phyloP scores from a whole-genome alignment of 257 asterid genomes.

The Gentiana straminea region DNA sequence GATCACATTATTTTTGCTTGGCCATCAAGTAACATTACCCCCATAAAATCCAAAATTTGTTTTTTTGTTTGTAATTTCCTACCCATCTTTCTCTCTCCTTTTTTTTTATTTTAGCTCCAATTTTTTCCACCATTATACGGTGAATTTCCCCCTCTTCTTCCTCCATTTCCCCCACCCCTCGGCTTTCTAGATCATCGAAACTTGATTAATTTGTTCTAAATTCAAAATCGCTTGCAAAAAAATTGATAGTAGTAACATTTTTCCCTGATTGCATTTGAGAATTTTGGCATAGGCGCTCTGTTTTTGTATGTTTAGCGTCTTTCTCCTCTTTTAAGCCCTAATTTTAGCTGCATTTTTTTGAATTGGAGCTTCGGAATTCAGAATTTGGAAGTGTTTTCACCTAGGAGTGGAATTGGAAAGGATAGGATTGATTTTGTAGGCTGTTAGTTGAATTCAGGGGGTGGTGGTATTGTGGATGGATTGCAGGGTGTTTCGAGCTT shows the following conservation, averaged over 20 bases:
- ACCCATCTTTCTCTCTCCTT: not conserved
- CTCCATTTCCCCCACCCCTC: constrained; percentile 3
- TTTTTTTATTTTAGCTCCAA: constrained; percentile 2
- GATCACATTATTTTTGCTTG: constrained; percentile 19
- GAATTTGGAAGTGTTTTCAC: not conserved
- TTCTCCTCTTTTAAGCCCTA: too few relatives aligned
- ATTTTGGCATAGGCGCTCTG: not conserved
- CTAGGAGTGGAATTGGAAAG: not conserved
- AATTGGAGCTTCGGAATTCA: not conserved
- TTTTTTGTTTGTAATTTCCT: constrained; percentile 40
- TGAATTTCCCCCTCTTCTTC: not conserved
- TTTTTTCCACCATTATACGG: constrained; percentile 6
- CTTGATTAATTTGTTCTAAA: not conserved
- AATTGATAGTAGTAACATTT: too few relatives aligned
- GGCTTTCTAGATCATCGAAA: constrained; percentile 9
- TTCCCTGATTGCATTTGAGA: too few relatives aligned
- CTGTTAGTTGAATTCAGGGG: not conserved
- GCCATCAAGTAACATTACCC: constrained; percentile 18
- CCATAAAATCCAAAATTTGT: not conserved
- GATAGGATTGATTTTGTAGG: constrained; percentile 2
- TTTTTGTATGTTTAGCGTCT: too few relatives aligned
- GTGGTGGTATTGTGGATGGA: constrained; percentile 33
- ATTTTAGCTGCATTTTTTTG: not conserved
- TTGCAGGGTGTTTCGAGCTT: constrained; percentile 33
- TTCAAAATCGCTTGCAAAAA: not conserved